Evolutionary conservation across 768 basidiomycete species (phyloP).

Genomic region (Collybia nuda): DNA sequence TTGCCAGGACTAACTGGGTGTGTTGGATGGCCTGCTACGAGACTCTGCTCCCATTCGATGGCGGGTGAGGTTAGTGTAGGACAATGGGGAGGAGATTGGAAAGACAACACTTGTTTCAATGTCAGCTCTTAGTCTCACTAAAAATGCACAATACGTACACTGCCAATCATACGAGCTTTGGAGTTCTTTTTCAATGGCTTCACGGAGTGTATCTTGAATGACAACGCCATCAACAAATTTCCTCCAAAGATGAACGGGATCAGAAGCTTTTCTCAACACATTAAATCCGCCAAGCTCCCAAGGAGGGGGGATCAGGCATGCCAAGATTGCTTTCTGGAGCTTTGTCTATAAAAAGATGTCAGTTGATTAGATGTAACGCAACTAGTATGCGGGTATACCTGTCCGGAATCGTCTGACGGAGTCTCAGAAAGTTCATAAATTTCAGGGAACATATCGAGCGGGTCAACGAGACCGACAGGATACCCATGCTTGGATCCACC

Average conservation of each 20-base stretch:
- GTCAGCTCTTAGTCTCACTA: not conserved
- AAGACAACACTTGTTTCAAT: constrained; percentile 31
- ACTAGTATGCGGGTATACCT: constrained; percentile 5
- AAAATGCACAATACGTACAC: constrained; percentile 24
- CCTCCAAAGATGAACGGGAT: constrained; percentile 39
- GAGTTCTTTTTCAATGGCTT: constrained; percentile 39
- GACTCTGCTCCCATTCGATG: constrained; percentile 59
- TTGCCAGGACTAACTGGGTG: constrained; percentile 42
- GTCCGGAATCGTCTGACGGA: constrained; percentile 3
- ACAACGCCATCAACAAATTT: constrained; percentile 39
- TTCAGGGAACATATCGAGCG: constrained; percentile 54
- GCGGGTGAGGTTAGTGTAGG: constrained; percentile 39
- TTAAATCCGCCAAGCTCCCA: constrained; percentile 36
- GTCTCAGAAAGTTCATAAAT: constrained; percentile 33
- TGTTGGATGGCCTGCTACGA: constrained; percentile 59
- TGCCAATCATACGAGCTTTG: constrained; percentile 44
- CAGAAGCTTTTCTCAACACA: constrained; percentile 22
- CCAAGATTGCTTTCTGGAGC: constrained; percentile 26
- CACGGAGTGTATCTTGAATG: constrained; percentile 28
- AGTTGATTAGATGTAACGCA: not conserved
- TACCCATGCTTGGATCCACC: constrained; percentile 32
- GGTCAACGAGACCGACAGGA: constrained; percentile 49
- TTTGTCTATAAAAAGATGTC: constrained; percentile 15
- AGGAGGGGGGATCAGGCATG: constrained; percentile 29
- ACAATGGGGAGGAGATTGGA: constrained; percentile 37